Evolutionary conservation across 495 filamentous ascomycete species (phyloP).

Genomic region (Chaetomium cochliodes): DNA sequence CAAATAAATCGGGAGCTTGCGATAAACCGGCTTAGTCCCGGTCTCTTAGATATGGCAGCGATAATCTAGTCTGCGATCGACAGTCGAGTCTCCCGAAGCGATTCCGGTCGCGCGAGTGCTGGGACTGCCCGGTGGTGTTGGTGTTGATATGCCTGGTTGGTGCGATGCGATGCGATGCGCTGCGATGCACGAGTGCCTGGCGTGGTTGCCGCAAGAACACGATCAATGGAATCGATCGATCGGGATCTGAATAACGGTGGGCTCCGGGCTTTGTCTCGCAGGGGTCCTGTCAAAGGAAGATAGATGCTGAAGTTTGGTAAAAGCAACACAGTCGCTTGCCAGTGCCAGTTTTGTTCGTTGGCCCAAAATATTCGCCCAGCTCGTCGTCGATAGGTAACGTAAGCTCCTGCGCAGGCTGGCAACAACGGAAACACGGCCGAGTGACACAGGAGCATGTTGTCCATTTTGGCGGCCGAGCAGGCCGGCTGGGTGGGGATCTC

Average conservation of each 20-base stretch:
- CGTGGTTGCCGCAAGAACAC: not conserved
- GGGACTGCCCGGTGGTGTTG: not conserved
- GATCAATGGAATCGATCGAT: constrained; percentile 10
- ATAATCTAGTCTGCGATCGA: not conserved
- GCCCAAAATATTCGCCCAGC: not conserved
- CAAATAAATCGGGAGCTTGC: not conserved
- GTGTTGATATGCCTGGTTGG: not conserved
- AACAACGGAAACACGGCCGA: constrained; percentile 9
- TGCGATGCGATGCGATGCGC: constrained; percentile 10
- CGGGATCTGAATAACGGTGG: constrained; percentile 5
- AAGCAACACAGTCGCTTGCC: constrained; percentile 10
- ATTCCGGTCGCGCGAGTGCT: not conserved
- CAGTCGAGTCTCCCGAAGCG: not conserved
- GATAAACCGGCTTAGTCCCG: not conserved
- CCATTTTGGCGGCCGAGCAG: constrained; percentile 15
- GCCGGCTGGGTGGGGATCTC: constrained; percentile 15
- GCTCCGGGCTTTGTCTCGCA: constrained; percentile 16
- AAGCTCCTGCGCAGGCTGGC: not conserved
- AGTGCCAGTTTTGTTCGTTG: not conserved
- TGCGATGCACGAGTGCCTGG: not conserved
- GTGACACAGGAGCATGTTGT: constrained; percentile 15
- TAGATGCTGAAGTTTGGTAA: not conserved
- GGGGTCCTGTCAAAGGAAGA: not conserved
- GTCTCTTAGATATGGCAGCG: not conserved
- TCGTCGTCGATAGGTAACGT: not conserved